phyloP scores from a whole-genome alignment of 345 rosid genomes.

The Sisymbrium irio region DNA sequence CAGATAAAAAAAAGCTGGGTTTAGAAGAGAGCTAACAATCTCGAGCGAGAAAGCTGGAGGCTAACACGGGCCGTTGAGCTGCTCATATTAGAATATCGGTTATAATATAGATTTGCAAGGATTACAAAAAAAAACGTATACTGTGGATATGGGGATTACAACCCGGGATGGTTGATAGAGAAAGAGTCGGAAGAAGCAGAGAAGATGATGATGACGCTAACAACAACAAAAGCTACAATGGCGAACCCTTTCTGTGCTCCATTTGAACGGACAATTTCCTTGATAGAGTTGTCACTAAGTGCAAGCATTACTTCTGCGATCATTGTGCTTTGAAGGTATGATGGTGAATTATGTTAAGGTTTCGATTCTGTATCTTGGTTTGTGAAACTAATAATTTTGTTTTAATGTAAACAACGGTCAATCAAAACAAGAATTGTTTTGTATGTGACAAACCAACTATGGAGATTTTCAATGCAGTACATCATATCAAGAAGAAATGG shows the following conservation, averaged over 20 bases:
- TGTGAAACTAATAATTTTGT: no score
- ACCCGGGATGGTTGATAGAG: constrained; percentile 89
- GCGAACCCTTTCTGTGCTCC: constrained; percentile 81
- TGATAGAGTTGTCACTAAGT: constrained; percentile 81
- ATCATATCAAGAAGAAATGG: constrained; percentile 54
- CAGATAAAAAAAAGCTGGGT: constrained; percentile 89
- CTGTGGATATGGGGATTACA: constrained; percentile 92
- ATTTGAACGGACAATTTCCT: constrained; percentile 74
- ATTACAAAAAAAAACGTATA: constrained; percentile 92
- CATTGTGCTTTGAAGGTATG: constrained; percentile 87
- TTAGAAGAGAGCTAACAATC: constrained; percentile 82
- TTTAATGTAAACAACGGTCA: constrained; percentile 29
- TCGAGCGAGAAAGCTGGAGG: constrained; percentile 95
- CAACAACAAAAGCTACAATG: constrained; percentile 36
- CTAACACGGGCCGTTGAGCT: constrained; percentile 85
- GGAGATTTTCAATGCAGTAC: constrained; percentile 78
- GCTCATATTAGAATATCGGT: constrained; percentile 89
- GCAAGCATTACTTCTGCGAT: constrained; percentile 91
- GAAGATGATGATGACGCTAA: constrained; percentile 50
- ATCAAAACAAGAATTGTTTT: constrained; percentile 88
- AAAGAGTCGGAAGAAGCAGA: constrained; percentile 92
- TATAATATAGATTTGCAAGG: constrained; percentile 91
- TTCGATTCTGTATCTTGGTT: background rate
- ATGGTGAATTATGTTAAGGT: background rate
- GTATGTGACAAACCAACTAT: constrained; percentile 84